Evolutionary conservation across 805 yeast species (phyloP).

Genomic region (Diddensiella caesifluorescens): DNA sequence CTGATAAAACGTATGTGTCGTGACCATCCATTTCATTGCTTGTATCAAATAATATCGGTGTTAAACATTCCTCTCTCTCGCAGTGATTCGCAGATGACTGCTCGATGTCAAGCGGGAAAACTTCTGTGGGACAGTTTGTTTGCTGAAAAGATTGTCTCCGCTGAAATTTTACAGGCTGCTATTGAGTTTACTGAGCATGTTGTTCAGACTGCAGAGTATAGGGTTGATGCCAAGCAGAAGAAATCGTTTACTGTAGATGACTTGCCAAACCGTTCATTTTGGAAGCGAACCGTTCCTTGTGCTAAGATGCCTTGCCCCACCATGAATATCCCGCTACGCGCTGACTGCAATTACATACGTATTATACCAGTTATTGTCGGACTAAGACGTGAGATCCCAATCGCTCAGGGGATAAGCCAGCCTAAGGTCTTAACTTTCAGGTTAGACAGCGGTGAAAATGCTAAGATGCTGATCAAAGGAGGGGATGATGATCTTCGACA

Average conservation of each 20-base stretch:
- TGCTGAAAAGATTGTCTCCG: constrained; percentile 10
- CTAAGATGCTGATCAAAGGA: constrained; percentile 66
- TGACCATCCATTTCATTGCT: constrained; percentile 67
- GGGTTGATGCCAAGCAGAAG: constrained; percentile 8
- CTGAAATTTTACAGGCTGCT: too few relatives aligned
- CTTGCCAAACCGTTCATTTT: constrained; percentile 42
- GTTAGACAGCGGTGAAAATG: constrained; percentile 53
- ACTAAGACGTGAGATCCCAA: constrained; percentile 43
- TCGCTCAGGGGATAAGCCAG: constrained; percentile 85
- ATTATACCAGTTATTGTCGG: constrained; percentile 45
- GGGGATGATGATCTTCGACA: constrained; percentile 91
- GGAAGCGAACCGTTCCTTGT: constrained; percentile 45
- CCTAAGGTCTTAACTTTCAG: constrained; percentile 69
- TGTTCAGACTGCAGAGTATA: constrained; percentile 27
- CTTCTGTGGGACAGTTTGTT: constrained; percentile 14
- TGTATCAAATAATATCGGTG: constrained; percentile 41
- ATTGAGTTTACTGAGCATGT: constrained; percentile 46
- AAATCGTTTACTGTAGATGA: constrained; percentile 16
- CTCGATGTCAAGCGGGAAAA: constrained; percentile 14
- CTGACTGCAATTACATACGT: constrained; percentile 39
- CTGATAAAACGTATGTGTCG: constrained; percentile 44
- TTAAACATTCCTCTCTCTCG: constrained; percentile 8
- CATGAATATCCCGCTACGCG: constrained; percentile 38
- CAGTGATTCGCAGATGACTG: constrained; percentile 3
- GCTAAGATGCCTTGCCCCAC: constrained; percentile 66